Evolutionary conservation across 2,329 filamentous ascomycete species (phyloP).

Genomic region (Cladosporium colombiae): DNA sequence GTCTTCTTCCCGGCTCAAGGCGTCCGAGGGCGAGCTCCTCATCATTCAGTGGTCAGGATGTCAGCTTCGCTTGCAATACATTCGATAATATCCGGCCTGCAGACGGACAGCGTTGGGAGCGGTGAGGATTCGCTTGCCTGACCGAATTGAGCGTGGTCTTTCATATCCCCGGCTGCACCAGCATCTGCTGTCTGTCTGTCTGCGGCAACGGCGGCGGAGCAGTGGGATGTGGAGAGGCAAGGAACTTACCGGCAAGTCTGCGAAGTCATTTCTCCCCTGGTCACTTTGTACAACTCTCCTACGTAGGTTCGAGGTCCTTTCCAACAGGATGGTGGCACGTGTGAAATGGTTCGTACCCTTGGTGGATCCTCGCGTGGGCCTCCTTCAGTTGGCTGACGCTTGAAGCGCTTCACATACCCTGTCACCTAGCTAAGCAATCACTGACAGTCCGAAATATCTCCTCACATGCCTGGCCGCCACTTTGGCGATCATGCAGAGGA

Average conservation of each 20-base stretch:
- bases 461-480: background rate
- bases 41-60: background rate
- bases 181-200: background rate
- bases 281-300: background rate
- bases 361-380: background rate
- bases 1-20: background rate
- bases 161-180: background rate
- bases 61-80: background rate
- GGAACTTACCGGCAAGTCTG: conserved; percentile 3
- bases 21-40: background rate
- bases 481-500: conserved; percentile 12
- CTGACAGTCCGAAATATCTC: conserved; percentile 13
- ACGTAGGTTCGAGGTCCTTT: background rate
- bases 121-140: conserved; percentile 10
- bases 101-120: background rate
- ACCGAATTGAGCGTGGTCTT: background rate
- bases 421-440: conserved; percentile 3
- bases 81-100: background rate
- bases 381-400: background rate
- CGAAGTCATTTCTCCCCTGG: conserved; percentile 1
- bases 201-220: conserved; percentile 7
- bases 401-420: conserved; percentile 3
- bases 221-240: conserved; percentile 10
- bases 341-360: conserved; percentile 7
- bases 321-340: conserved; percentile 7